Percentiles rank a stretch among this genome's conserved stretches.
Evolutionary conservation across 73 alveolate species (phyloP).

Genomic region (Durusdinium trenchii): DNA sequence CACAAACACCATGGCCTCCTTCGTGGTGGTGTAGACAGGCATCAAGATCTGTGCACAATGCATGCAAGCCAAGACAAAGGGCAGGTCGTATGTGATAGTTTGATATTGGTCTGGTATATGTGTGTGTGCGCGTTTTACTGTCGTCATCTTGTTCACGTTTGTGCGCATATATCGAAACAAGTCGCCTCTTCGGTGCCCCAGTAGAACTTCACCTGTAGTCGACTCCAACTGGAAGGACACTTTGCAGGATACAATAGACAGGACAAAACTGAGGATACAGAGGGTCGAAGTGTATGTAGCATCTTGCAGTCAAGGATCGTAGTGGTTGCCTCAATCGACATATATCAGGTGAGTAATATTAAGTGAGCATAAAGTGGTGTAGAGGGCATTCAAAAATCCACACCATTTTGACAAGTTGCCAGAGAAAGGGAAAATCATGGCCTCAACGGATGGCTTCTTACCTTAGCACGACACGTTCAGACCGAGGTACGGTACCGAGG

Average conservation of each 20-base stretch:
- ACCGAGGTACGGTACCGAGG: too few species aligned
- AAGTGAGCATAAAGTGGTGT: too few species aligned
- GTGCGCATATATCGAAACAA: too few species aligned
- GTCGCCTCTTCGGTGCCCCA: conserved; percentile 95
- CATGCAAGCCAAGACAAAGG: background rate
- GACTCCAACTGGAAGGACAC: background rate
- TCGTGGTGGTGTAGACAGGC: conserved; percentile 96
- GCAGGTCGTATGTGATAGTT: background rate
- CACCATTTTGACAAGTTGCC: too few species aligned
- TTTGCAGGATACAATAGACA: background rate
- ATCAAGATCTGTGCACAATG: conserved; percentile 91
- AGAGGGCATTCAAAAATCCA: too few species aligned
- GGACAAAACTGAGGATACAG: too few species aligned
- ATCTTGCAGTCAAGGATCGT: conserved; percentile 61
- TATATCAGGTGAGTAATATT: too few species aligned
- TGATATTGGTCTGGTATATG: background rate
- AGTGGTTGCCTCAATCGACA: conserved; percentile 74
- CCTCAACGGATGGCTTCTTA: conserved; percentile 95
- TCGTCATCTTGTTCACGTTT: too few species aligned
- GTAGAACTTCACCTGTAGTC: conserved; percentile 80
- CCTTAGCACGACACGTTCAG: too few species aligned
- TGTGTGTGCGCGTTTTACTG: too few species aligned
- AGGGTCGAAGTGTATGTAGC: too few species aligned
- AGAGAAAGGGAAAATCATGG: conserved; percentile 94
- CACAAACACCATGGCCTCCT: conserved; percentile 30